Evolutionary conservation across 495 filamentous ascomycete genomes (phyloP).

Genomic region (Neurospora intermedia): DNA sequence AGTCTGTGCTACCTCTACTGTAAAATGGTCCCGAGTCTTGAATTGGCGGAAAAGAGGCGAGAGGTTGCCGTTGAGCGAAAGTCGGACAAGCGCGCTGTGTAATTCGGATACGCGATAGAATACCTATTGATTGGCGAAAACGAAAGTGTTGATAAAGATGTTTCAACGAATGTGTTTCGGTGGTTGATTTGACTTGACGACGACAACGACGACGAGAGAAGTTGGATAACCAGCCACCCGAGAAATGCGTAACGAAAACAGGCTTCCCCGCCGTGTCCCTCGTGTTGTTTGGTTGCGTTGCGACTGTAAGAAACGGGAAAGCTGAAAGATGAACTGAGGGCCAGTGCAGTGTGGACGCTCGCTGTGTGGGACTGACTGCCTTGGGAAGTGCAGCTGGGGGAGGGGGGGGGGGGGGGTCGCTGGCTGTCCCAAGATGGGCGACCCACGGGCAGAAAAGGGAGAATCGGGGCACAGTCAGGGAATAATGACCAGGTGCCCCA

Average conservation of each 20-base stretch:
- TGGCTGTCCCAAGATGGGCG: background rate
- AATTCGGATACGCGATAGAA: background rate
- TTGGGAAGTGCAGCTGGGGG: no score
- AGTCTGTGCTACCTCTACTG: background rate
- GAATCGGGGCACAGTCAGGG: background rate
- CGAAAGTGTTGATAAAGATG: background rate
- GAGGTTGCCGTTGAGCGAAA: conserved; percentile 1
- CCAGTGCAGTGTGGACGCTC: background rate
- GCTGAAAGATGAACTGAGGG: background rate
- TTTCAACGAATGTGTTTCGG: conserved; percentile 2
- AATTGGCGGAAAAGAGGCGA: background rate
- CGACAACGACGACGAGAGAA: background rate
- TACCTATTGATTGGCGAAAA: background rate
- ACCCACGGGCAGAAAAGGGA: background rate
- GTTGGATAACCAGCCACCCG: background rate
- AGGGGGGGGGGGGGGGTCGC: background rate
- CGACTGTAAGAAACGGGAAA: background rate
- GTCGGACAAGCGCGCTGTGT: background rate
- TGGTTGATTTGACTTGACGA: background rate
- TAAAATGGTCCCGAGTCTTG: background rate
- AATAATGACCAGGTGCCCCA: background rate
- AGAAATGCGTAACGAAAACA: background rate
- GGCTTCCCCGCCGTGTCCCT: background rate
- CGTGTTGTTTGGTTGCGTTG: background rate
- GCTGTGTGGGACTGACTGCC: background rate